Evolutionary conservation across 2,329 filamentous ascomycete species (phyloP), one percentile per base, ranked within the genome.

Genomic region (Talaromyces rugulosus): DNA sequence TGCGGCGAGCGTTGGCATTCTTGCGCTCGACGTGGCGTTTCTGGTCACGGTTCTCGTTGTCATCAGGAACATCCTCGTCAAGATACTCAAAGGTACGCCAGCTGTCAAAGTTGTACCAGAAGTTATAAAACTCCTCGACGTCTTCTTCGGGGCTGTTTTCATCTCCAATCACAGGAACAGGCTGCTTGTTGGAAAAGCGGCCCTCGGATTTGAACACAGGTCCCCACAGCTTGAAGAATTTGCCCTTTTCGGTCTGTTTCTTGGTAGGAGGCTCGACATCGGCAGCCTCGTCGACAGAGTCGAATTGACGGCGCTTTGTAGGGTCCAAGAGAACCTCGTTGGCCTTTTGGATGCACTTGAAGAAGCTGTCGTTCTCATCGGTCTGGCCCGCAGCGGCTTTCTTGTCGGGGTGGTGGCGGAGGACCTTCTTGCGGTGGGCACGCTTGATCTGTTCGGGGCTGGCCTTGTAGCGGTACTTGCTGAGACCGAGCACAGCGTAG

Each of bases 321-420:
- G 95, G 95, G 81, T 99, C 95, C 60, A 92, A 86, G 18, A 99
- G 89, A 58, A 98, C 85, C 73, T 99, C 95, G 71, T 90, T 94
- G 62, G 95, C 95, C 80, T 97, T 97, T 78, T 99, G 96, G 78
- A 99, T 99, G 80, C 96, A 99, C 86, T 99, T 99, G 89, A 99
- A 99, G 85, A 99, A 99, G 77, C 90, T 91, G 78, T 99, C 95
- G 79, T 97, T 79, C 71, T 81, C 94, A 72, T 98, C 93, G 69
- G 87, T 85, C 71, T 87, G 85, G 65, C 95, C 95, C 55, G 89
- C 86, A 31, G 95, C 95, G 16, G 96, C 95, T 83, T 96, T 96
- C 89, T 99, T 99, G 79, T 99, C 95, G 65, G 95, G 95, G 80
- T 99, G 95, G 79, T 99, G 95, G 82, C 92, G 94, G 68, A 99